Base-by-base conservation (phyloP, 106 monocot genomes). In the Allium sativum region DNA sequence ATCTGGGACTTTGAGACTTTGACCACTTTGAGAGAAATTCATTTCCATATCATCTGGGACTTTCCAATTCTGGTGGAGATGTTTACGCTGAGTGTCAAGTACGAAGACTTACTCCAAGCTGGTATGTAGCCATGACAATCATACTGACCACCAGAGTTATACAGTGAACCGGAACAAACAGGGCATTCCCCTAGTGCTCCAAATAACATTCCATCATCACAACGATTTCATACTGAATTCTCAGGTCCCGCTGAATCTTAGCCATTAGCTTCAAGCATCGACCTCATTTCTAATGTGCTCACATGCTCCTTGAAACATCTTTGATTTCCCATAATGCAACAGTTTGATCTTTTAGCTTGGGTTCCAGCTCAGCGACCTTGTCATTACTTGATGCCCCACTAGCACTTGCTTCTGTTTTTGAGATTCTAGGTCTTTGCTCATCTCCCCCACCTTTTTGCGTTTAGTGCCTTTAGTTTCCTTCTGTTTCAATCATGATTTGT, bases 201-300 rank as follows among this genome's bases (percentile, higher is more conserved):
- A 73, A 98, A 98, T 2, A 87, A 71, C 87, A 98, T 98, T 6
- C 96, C 96, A 80, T 98, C 96, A 79, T 87, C 87, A 85, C 98
- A 98, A 44, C 80, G 84, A 11, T 98, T 92, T 44, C 91, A 68
- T 62, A 98, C 68, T 80, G 88, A 84, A 82, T 83, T 79, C 81
- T 98, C 92, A 53, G 98, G 85, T 65, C 92, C 98, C 67, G 70
- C 45, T 58, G 88, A 79, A 81, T 91, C 92, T 61, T 85, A 92
- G 51, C 61, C 85, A 74, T 98, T 98, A 61, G 65, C 74, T 78
- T 98, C 98, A 65, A 98, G 88, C 88, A 98, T 81, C 55, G 83
- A 73, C n/a, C 92, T 75, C 17, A 98, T 58, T 63, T 92, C 92
- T 68, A 61, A 68, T 67, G 72, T 61, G 3, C 80, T 74, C 40